phyloP scores from a whole-genome alignment of 2,329 filamentous ascomycete species.

The Penicillium sp. region DNA sequence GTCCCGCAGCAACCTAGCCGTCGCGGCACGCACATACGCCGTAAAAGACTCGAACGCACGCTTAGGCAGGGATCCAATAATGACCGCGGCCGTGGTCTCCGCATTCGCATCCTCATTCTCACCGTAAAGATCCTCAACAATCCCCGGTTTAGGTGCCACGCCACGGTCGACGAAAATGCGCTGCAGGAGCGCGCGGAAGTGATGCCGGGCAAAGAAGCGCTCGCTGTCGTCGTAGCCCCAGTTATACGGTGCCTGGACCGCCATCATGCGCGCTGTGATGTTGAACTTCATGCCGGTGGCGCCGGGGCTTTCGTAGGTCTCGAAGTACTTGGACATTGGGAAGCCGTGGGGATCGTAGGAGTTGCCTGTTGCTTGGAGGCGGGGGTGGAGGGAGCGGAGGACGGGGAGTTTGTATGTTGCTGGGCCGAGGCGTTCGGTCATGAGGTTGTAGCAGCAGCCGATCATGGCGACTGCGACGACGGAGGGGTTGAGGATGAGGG shows the following conservation, averaged over 20 bases:
- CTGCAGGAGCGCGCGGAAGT: constrained; percentile 87
- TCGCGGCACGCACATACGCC: constrained; percentile 77
- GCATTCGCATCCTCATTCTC: constrained; percentile 31
- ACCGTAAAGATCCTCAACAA: constrained; percentile 32
- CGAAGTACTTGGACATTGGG: constrained; percentile 78
- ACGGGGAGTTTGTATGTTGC: constrained; percentile 82
- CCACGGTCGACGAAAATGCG: constrained; percentile 86
- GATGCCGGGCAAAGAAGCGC: constrained; percentile 87
- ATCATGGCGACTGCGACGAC: constrained; percentile 93
- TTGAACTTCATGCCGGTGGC: constrained; percentile 75
- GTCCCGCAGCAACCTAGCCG: constrained; percentile 70
- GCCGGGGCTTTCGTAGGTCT: constrained; percentile 55
- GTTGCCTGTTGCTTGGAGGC: constrained; percentile 67
- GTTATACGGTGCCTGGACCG: constrained; percentile 90
- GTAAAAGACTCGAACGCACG: constrained; percentile 73
- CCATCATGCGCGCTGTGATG: constrained; percentile 98
- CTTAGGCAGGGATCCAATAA: constrained; percentile 83
- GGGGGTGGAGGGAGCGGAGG: constrained; percentile 71
- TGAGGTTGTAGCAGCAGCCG: constrained; percentile 95
- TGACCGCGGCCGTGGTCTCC: constrained; percentile 68
- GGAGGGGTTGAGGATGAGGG: constrained; percentile 77
- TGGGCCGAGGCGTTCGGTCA: constrained; percentile 86
- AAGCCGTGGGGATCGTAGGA: constrained; percentile 89
- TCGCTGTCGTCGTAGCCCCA: constrained; percentile 83
- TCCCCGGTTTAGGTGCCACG: constrained; percentile 63